Percentiles rank a stretch among this genome's conserved stretches.
Conservation (phyloP, 148 eudicot species). For the Chenopodium album region DNA sequence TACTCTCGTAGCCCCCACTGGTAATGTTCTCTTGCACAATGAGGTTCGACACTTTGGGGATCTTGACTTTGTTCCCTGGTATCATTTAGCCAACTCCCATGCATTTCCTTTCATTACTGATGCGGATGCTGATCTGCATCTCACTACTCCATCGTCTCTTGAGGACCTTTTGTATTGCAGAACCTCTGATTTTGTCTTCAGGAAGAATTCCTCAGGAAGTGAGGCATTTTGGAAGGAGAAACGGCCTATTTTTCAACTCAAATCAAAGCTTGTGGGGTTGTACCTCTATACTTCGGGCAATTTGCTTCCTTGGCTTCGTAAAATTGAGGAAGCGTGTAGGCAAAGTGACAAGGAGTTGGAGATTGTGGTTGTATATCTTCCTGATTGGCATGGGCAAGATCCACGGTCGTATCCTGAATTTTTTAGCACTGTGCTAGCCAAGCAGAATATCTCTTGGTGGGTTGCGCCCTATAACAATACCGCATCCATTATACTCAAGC, state of each 20-base stretch:
- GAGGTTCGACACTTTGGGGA: no score
- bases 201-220: no score
- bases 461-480: background rate
- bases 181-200: no score
- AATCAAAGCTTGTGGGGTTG: background rate
- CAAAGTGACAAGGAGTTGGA: constrained; percentile 1
- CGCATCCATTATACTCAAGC: background rate
- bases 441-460: background rate
- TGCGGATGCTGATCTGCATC: no score
- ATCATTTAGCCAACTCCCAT: no score
- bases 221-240: no score
- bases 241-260: background rate
- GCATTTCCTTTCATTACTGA: no score
- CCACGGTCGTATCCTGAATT: background rate
- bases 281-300: background rate
- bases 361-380: background rate
- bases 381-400: background rate
- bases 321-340: background rate
- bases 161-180: no score
- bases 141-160: no score
- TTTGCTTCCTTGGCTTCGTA: background rate
- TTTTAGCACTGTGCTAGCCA: background rate
- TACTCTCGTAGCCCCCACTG: no score
- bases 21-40: no score
- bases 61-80: no score